Evolutionary conservation across 1,284 basidiomycete species (phyloP), one percentile per base, ranked within the genome.

Genomic region (Meripilus lineatus): DNA sequence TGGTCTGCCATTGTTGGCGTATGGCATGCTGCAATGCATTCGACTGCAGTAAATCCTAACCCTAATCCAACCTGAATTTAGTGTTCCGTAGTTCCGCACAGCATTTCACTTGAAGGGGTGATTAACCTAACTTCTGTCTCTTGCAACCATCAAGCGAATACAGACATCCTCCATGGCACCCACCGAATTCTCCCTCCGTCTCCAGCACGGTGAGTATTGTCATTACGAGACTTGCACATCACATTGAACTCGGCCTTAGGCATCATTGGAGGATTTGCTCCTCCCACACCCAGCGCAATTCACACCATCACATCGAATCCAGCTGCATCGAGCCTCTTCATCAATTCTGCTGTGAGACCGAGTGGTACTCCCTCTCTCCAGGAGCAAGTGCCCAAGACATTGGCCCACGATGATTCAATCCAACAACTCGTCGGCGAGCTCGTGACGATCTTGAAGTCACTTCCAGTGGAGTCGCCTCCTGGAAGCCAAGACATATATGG

Each of bases 401-500:
- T 82, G 41, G 46, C 62, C 7, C 51, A 66, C 34, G 57, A 64
- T 7, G 59, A 68, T n/a, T 41, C 54, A 45, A 64, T 61, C 11
- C 52, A 58, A n/a, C 54, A 56, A 1, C 71, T 79, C 36, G 61
- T 88, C 44, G 64, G 69, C 15, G 75, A 81, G 56, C 70, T 88
- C 15, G 64, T 80, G 37, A 40, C 21, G 3, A 81, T 87, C 58
- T 62, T 89, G 40, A 77, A 75, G 58, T 50, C 55, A 2, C 54
- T 84, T 45, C 76, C 81, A 30, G 72, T 65, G 1, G 84, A 87
- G 58, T 54, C 60, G 2, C 80, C 79, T 2, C 72, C 75, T 0
- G 81, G 80, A 2, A 76, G 72, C 44, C 61, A 81, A 54, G 85
- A 88, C 54, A 79, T 87, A 45, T 89, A 89, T 53, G 79, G 79